These are phyloP conservation scores for Aspergillus tubingensis DNA, from an alignment of 2,329 filamentous ascomycete genomes.

Conservation along the genomic window DNA sequence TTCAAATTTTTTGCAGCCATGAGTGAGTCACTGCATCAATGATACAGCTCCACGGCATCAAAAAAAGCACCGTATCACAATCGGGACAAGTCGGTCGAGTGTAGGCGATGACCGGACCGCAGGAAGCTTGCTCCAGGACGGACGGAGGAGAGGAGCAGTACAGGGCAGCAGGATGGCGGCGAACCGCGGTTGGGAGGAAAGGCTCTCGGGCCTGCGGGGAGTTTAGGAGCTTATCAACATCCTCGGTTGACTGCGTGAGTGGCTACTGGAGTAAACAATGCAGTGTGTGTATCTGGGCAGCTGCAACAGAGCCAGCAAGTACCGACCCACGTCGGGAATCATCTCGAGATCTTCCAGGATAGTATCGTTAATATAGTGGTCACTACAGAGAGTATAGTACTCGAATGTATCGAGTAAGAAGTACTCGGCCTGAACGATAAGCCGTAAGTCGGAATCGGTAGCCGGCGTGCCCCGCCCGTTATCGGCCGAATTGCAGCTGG, in stretches of 20 bases:
- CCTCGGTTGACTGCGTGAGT: constrained; percentile 6
- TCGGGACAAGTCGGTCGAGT: neutral
- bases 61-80: neutral
- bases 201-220: constrained; percentile 24
- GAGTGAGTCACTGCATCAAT: too few relatives aligned
- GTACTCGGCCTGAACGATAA: too few relatives aligned
- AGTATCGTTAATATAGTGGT: neutral
- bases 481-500: constrained; percentile 19
- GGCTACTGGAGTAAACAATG: neutral
- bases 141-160: neutral
- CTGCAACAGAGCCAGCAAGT: neutral
- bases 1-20: too few relatives aligned
- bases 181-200: constrained; percentile 21
- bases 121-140: neutral
- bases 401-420: constrained; percentile 1
- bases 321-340: neutral
- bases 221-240: constrained; percentile 12
- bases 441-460: neutral
- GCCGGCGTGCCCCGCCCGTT: constrained; percentile 5
- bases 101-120: neutral
- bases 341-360: neutral
- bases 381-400: neutral
- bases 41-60: too few relatives aligned
- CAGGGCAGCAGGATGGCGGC: neutral
- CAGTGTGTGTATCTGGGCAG: neutral